A percentile compares a stretch with the other conserved stretches of the same genome.
phyloP scores from a whole-genome alignment of 768 basidiomycete genomes.

The Hygrocybe punicea region DNA sequence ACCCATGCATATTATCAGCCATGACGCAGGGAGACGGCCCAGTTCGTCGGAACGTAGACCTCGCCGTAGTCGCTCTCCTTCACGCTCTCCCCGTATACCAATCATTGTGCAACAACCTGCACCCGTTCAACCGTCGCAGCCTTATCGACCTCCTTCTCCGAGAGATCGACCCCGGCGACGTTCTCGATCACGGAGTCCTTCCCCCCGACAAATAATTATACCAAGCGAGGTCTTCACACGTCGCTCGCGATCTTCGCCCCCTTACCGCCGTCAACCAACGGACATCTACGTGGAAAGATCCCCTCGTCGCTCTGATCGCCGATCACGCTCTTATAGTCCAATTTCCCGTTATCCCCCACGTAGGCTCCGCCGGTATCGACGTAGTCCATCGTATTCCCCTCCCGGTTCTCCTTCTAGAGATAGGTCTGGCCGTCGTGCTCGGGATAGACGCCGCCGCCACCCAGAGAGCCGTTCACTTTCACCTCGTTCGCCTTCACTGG shows the following conservation, averaged over 20 bases:
- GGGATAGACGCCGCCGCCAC: neutral
- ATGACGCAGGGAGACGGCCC: neutral
- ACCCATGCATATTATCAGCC: neutral
- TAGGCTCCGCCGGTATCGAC: slow-evolving; percentile 13
- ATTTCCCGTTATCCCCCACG: neutral
- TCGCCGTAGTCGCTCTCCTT: slow-evolving; percentile 21
- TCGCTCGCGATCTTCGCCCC: neutral
- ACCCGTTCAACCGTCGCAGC: slow-evolving; percentile 11
- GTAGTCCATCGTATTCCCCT: slow-evolving; percentile 16
- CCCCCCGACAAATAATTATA: neutral
- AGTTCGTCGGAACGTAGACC: neutral
- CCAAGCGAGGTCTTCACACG: neutral
- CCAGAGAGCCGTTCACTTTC: neutral
- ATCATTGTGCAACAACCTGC: slow-evolving; percentile 1
- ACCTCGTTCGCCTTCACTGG: slow-evolving; percentile 1
- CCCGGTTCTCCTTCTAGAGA: slow-evolving; percentile 21
- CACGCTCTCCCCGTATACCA: slow-evolving; percentile 17
- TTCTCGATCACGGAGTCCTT: neutral
- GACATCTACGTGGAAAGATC: neutral
- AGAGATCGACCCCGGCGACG: neutral
- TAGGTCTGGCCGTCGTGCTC: slow-evolving; percentile 4
- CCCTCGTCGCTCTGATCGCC: slow-evolving; percentile 1
- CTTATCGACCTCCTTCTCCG: neutral
- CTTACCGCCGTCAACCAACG: neutral
- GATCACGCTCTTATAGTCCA: slow-evolving; percentile 16